These are phyloP conservation scores for Aegilops longissima DNA, from an alignment of 176 grass and related monocot species.

Conservation along the genomic window DNA sequence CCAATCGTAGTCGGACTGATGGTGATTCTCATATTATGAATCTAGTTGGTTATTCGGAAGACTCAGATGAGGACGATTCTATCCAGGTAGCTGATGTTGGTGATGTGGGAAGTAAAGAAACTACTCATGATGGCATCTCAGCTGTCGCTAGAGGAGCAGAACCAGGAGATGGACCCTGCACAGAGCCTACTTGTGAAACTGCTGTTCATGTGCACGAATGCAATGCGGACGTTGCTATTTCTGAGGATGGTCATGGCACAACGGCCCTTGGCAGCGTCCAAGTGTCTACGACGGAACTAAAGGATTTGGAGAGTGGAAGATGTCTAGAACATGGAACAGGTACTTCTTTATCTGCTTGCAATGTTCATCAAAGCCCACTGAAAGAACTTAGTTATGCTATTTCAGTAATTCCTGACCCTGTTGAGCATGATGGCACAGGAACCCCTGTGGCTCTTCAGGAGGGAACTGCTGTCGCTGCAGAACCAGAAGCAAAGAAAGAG, in stretches of 20 bases:
- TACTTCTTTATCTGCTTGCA: not conserved
- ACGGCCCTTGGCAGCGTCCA: not conserved
- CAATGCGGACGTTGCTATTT: not conserved
- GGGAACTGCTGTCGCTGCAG: not conserved
- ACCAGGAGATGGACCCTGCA: not conserved
- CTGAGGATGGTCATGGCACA: not conserved
- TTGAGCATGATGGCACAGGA: not conserved
- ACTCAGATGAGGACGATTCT: constrained; percentile 32
- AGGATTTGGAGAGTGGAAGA: not conserved
- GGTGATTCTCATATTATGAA: constrained; percentile 17
- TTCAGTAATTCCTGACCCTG: not conserved
- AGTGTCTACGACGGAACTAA: not conserved
- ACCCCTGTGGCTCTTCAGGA: not conserved
- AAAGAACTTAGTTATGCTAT: not conserved
- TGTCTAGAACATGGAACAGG: not conserved
- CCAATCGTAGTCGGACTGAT: not conserved
- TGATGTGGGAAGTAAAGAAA: constrained; percentile 17
- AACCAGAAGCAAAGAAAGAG: constrained; percentile 4
- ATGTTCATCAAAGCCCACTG: not conserved
- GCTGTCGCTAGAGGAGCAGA: constrained; percentile 5
- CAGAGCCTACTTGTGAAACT: constrained; percentile 19
- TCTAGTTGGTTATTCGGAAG: constrained; percentile 50
- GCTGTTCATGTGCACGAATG: constrained; percentile 14
- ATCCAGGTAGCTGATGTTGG: not conserved
- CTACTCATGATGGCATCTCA: not conserved